Conservation (phyloP, 768 basidiomycete species). For the Phylloporus rhodoxanthus region DNA sequence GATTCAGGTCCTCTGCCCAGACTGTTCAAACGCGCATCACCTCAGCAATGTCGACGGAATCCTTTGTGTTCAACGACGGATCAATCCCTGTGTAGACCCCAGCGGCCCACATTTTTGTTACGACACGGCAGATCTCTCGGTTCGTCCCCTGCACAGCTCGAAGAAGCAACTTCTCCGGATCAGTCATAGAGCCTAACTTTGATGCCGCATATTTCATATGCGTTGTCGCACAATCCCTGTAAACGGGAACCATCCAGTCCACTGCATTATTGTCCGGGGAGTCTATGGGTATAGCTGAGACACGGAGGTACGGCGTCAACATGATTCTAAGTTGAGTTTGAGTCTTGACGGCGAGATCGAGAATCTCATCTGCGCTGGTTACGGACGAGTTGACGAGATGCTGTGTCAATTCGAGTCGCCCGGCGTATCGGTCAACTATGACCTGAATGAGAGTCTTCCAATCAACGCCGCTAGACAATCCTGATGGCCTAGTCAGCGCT, state of each 20-base stretch:
- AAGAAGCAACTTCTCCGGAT: conserved; percentile 30
- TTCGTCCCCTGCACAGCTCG: conserved; percentile 30
- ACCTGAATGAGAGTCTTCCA: conserved; percentile 29
- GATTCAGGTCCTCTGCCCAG: too few species aligned
- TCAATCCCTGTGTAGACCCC: conserved; percentile 21
- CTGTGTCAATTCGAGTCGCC: conserved; percentile 25
- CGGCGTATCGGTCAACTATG: conserved; percentile 29
- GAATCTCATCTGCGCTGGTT: not conserved
- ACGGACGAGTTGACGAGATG: conserved; percentile 19
- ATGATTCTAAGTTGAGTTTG: conserved; percentile 24
- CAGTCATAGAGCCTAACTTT: conserved; percentile 15
- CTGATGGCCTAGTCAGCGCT: conserved; percentile 7
- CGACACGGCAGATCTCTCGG: conserved; percentile 41
- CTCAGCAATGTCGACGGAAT: too few species aligned
- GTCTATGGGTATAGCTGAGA: conserved; percentile 5
- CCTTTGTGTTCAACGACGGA: too few species aligned
- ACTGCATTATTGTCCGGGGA: not conserved
- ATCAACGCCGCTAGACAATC: conserved; percentile 27
- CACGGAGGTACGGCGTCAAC: conserved; percentile 28
- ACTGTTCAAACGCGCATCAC: too few species aligned
- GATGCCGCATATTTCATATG: conserved; percentile 16
- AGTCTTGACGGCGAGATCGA: conserved; percentile 7
- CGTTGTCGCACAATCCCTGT: conserved; percentile 24
- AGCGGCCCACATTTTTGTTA: conserved; percentile 22
- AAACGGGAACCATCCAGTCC: conserved; percentile 30